phyloP scores from a whole-genome alignment of 2,329 filamentous ascomycete genomes.

The Cladosporium sphaerospermum region DNA sequence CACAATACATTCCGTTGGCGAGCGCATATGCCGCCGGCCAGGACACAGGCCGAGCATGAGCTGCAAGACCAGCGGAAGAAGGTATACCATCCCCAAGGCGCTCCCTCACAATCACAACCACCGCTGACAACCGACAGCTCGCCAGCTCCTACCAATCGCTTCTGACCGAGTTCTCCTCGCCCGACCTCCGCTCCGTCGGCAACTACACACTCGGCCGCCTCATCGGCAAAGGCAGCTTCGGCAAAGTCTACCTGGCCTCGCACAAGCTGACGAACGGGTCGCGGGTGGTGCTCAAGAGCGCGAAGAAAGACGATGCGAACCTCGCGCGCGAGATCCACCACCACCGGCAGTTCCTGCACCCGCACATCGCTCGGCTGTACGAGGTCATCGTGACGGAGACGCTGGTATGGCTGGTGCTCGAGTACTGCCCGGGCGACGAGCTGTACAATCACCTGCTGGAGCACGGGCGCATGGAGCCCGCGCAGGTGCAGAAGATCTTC shows the following conservation, averaged over 20 bases:
- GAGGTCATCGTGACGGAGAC: constrained; percentile 96
- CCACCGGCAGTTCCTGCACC: constrained; percentile 94
- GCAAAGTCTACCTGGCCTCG: constrained; percentile 91
- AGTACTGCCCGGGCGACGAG: constrained; percentile 95
- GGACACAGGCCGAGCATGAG: constrained; percentile 30
- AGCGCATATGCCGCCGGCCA: constrained; percentile 28
- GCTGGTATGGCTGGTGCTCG: constrained; percentile 91
- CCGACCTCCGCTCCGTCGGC: constrained; percentile 84
- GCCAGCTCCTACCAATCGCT: constrained; percentile 94
- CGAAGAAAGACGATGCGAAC: constrained; percentile 91
- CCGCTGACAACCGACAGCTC: constrained; percentile 54
- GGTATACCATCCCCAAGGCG: constrained; percentile 16
- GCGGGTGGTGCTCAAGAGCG: constrained; percentile 98
- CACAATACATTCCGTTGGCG: neutral
- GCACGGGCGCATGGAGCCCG: constrained; percentile 73
- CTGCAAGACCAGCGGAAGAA: constrained; percentile 32
- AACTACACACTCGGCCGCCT: constrained; percentile 89
- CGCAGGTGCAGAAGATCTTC: constrained; percentile 93
- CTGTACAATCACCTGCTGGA: constrained; percentile 91
- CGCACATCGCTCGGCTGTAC: constrained; percentile 92
- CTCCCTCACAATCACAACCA: neutral
- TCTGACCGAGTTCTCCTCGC: constrained; percentile 90
- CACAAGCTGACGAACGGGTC: constrained; percentile 98
- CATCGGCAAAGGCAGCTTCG: constrained; percentile 96
- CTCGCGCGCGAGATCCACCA: constrained; percentile 97